These are phyloP conservation scores for Agroathelia rolfsii DNA, from an alignment of 1,284 basidiomycete species.

Conservation along the genomic window DNA sequence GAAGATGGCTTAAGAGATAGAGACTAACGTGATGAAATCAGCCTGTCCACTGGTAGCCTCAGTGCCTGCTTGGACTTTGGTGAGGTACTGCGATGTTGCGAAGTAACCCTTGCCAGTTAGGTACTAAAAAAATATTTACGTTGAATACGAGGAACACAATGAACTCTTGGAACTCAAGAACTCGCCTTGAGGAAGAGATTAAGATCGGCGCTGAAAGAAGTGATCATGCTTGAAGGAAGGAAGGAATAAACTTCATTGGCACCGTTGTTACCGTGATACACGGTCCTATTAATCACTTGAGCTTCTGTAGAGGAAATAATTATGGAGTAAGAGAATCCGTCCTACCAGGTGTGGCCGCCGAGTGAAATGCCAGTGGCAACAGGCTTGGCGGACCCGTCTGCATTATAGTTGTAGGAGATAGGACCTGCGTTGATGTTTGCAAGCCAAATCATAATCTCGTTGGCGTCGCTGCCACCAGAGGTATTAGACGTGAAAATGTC, in stretches of 20 bases:
- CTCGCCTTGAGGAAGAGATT: conserved; percentile 43
- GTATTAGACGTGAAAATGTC: conserved; percentile 52
- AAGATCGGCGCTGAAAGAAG: conserved; percentile 45
- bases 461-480: conserved; percentile 37
- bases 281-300: conserved; percentile 40
- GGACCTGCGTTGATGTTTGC: conserved; percentile 48
- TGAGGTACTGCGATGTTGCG: conserved; percentile 35
- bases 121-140: conserved; percentile 41
- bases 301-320: neutral
- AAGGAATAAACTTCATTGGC: conserved; percentile 56
- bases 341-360: conserved; percentile 44
- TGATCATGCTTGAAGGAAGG: conserved; percentile 38
- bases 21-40: conserved; percentile 39
- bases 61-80: conserved; percentile 44
- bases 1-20: no score
- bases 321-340: no score
- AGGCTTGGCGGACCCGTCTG: conserved; percentile 37
- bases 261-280: conserved; percentile 50
- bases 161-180: no score
- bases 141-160: no score
- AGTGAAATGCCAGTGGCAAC: conserved; percentile 33
- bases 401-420: conserved; percentile 39
- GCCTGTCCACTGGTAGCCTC: conserved; percentile 47
- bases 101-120: conserved; percentile 37
- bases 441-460: conserved; percentile 65